Base-by-base conservation (phyloP, 805 yeast genomes). In the Maudiozyma pseudohumilis region DNA sequence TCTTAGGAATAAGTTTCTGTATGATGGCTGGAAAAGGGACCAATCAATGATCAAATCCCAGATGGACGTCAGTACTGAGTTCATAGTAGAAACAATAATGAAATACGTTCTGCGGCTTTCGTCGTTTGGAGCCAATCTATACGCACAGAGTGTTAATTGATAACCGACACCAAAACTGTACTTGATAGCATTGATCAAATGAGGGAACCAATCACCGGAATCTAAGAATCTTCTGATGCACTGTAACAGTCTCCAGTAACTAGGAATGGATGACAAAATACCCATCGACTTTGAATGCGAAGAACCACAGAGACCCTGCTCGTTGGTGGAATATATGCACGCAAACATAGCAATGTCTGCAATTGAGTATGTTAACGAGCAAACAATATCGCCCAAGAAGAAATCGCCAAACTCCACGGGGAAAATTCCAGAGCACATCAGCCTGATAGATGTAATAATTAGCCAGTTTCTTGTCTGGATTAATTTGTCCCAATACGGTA, bases 21-120 rank as follows among this genome's bases (percentile, higher is more conserved):
- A 70, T 21, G 74, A 64, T 3, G 42, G 36, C 56, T 85, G 95
- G 40, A 82, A 68, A 50, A 92, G 64, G 2, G 96, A 87, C 89
- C 95, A 92, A 64, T 92, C 98, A 95, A 92, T 86, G 29, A 88
- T 64, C 5, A 92, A 64, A 60, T 92, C 98, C 98, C 98, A 92
- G 3, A 77, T 45, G 0, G 81, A 60, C 24, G 88, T 70, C 52
- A 72, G 73, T 1, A 78, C 35, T 0, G 96, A 75, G 57, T 92
- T 88, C 28, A 85, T 47, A 0, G 73, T 54, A 0, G 94, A 96
- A 63, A 87, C 72, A 0, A 76, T 59, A 15, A 89, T 82, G 52
- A 87, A 82, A 1, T 74, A 65, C 0, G 74, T 75, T 39, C 79
- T 66, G 44, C 68, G 59, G 13, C 52, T 49, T 21, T 32, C 37